Conservation (phyloP, 106 monocot genomes). For the Dendrobium chrysotoxum region DNA sequence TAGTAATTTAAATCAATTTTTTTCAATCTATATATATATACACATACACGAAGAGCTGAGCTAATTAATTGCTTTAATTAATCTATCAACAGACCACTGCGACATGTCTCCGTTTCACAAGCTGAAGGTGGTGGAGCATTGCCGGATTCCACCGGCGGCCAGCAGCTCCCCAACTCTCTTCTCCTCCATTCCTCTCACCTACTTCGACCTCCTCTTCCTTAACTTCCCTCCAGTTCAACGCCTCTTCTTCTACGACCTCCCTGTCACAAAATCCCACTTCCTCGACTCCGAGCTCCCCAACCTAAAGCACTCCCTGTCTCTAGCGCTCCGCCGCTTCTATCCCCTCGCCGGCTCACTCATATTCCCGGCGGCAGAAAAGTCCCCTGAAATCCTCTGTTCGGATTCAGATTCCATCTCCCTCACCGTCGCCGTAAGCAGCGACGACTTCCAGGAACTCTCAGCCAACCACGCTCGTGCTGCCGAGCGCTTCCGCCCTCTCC, state of each 20-base stretch:
- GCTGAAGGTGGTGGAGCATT: constrained; percentile 10
- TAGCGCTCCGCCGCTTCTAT: constrained; percentile 34
- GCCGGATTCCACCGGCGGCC: background rate
- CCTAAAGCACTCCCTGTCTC: constrained; percentile 34
- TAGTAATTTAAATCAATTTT: too few relatives aligned
- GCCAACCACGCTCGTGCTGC: constrained; percentile 15
- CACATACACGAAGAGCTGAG: too few relatives aligned
- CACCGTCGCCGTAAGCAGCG: constrained; percentile 3
- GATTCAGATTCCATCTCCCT: constrained; percentile 5
- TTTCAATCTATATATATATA: too few relatives aligned
- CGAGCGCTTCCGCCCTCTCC: background rate
- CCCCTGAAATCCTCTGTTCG: constrained; percentile 10
- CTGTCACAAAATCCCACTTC: constrained; percentile 8
- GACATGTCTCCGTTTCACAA: constrained; percentile 1
- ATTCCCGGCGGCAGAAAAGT: background rate
- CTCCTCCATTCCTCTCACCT: constrained; percentile 15
- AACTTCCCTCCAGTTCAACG: constrained; percentile 30
- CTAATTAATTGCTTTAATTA: too few relatives aligned
- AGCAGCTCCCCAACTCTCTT: background rate
- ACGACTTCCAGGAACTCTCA: constrained; percentile 15
- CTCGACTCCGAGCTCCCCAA: constrained; percentile 16
- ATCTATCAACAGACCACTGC: too few relatives aligned
- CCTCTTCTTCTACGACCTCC: constrained; percentile 38
- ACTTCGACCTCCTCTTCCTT: constrained; percentile 26
- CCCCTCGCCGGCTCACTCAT: constrained; percentile 29